phyloP scores from a whole-genome alignment of 2,329 filamentous ascomycete species.

The Fragosphaeria purpurea region DNA sequence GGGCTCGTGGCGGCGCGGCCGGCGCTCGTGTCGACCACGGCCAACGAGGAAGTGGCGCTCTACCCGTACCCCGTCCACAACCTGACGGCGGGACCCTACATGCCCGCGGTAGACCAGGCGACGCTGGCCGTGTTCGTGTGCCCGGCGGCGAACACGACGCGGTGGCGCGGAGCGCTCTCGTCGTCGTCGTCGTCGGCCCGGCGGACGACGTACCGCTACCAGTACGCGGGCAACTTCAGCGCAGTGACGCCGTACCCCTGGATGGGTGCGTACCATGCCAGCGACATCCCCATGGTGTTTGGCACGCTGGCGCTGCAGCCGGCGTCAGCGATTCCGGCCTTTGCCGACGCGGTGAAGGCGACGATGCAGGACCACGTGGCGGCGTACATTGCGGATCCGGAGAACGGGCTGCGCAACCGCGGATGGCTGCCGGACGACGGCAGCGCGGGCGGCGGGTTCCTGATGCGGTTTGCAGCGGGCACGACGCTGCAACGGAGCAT shows the following conservation, averaged over 20 bases:
- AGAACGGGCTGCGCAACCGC: conserved; percentile 11
- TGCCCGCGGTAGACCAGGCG: conserved; percentile 13
- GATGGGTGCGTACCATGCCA: conserved; percentile 9
- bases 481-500: neutral
- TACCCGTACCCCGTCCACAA: conserved; percentile 19
- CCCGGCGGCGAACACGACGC: conserved; percentile 17
- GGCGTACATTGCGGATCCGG: conserved; percentile 16
- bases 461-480: conserved; percentile 8
- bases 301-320: conserved; percentile 3
- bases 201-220: conserved; percentile 28
- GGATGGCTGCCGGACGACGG: conserved; percentile 16
- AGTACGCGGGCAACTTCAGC: conserved; percentile 30
- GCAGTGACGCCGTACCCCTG: conserved; percentile 23
- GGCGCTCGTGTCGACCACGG: conserved; percentile 22
- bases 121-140: conserved; percentile 18
- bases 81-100: conserved; percentile 20
- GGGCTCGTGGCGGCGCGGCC: conserved; percentile 19
- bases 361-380: conserved; percentile 17
- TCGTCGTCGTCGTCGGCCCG: neutral
- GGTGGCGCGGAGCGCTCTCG: conserved; percentile 2
- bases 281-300: conserved; percentile 7
- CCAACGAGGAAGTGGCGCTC: conserved; percentile 23
- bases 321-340: neutral
- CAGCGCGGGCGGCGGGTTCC: conserved; percentile 1
- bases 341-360: neutral